Conservation (phyloP, 345 rosid genomes). For the Linum lewisii region DNA sequence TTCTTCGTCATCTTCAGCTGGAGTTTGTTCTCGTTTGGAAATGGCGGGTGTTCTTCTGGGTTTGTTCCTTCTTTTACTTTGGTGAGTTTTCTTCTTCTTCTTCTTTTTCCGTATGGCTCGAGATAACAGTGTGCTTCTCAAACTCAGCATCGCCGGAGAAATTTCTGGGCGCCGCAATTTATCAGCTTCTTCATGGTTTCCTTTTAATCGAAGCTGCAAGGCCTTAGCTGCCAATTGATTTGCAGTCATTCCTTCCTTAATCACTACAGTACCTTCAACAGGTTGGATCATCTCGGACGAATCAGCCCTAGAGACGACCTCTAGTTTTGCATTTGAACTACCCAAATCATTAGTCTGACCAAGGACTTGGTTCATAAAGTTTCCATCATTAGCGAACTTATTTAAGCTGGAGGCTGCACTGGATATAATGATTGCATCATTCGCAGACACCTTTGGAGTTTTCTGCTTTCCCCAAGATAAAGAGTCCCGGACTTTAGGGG, state of each 20-base stretch:
- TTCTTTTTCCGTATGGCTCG: conserved; percentile 17
- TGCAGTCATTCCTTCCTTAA: conserved; percentile 40
- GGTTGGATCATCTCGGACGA: conserved; percentile 15
- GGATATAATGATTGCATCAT: conserved; percentile 43
- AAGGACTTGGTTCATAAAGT: conserved; percentile 49
- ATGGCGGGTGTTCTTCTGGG: conserved; percentile 12
- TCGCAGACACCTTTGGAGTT: conserved; percentile 27
- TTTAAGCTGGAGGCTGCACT: conserved; percentile 57
- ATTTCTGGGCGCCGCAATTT: too few relatives aligned
- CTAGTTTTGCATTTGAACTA: conserved; percentile 19
- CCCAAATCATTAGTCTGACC: conserved; percentile 24
- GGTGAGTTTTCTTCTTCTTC: conserved; percentile 14
- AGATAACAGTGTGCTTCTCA: conserved; percentile 24
- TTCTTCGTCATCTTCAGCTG: conserved; percentile 24
- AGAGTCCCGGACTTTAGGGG: conserved; percentile 55
- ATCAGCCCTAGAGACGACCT: conserved; percentile 16
- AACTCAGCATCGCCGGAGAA: conserved; percentile 26
- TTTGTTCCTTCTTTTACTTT: conserved; percentile 6
- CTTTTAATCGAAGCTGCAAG: conserved; percentile 77
- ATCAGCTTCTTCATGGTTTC: conserved; percentile 82
- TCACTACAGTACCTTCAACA: conserved; percentile 19
- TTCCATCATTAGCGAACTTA: conserved; percentile 71
- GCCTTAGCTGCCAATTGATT: conserved; percentile 90
- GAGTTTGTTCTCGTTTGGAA: conserved; percentile 6
- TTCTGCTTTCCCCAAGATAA: conserved; percentile 72